A percentile compares a stretch with the other conserved stretches of the same genome.
Evolutionary conservation across 257 asterid species (phyloP).

Genomic region (Thymus mandschuricus): DNA sequence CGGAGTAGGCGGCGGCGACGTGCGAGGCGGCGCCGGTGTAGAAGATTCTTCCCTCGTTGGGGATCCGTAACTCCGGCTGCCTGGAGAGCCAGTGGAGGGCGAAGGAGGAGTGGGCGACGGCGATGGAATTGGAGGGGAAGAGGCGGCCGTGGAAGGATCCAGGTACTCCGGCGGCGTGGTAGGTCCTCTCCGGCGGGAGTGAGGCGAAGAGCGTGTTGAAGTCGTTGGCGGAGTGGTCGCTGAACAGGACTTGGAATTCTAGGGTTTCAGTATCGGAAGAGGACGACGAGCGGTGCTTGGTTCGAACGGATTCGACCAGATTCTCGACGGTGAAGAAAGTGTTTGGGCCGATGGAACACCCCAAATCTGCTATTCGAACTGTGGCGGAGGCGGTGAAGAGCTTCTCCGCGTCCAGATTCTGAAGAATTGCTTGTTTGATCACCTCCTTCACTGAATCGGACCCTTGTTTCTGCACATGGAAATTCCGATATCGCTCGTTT

Average conservation of each 20-base stretch:
- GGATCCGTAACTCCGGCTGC: conserved; percentile 15
- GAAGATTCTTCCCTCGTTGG: conserved; percentile 34
- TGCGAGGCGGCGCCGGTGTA: conserved; percentile 15
- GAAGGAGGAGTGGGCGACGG: conserved; percentile 11
- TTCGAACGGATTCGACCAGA: background rate
- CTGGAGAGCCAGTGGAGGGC: background rate
- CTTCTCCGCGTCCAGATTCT: too few species aligned
- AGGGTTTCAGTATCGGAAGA: too few species aligned
- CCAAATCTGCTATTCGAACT: background rate
- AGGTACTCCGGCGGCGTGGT: conserved; percentile 39
- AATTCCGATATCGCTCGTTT: too few species aligned
- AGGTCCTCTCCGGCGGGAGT: conserved; percentile 21
- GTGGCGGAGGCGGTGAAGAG: background rate
- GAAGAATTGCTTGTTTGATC: too few species aligned
- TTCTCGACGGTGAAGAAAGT: background rate
- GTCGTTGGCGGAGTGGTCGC: background rate
- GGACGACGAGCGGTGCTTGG: background rate
- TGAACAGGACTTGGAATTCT: conserved; percentile 11
- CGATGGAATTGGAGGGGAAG: conserved; percentile 35
- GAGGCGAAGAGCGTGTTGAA: conserved; percentile 28
- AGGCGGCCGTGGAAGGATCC: conserved; percentile 42
- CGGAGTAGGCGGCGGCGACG: conserved; percentile 30
- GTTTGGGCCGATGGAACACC: conserved; percentile 11
- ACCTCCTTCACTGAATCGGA: too few species aligned
- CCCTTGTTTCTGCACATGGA: too few species aligned